Base-by-base conservation (phyloP, 2,329 filamentous ascomycete species). In the Macroventuria anomochaeta region DNA sequence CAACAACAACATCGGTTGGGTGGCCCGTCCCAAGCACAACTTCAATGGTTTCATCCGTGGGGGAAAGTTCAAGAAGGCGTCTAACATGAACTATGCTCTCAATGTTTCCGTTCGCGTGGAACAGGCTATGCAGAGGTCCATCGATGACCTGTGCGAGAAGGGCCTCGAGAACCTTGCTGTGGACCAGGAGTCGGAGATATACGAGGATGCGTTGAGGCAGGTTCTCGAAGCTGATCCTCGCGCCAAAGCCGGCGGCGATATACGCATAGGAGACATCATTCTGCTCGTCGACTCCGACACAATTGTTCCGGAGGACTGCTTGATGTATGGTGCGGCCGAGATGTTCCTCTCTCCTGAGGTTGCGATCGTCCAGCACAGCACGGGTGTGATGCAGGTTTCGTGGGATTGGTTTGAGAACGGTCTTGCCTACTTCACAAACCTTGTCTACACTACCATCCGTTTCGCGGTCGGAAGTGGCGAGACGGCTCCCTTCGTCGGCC, bases 181-280 rank as follows among this genome's bases (percentile, higher is more conserved):
- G 21, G 31, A 42, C 28, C 53, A 61, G 23, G 63, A 65, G 39
- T 47, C 46, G 3, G 32, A 38, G 11, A 47, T 59, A 21, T 67
- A 65, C 40, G 53, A 63, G 10, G 34, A 41, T 10, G 57, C 56
- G 13, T 46, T 92, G 34, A 83, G 85, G 62, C 83, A 89, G 59
- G 84, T 88, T n/a, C 80, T 91, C 23, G 83, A 87, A 47, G 84
- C 75, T 43, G 71, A 90, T 54, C 86, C 86, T 21, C 83, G 87
- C 25, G 88, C 88, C 15, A 90, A 87, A 87, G 90, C 90, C 23
- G 89, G 90, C 69, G 90, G 90, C 54, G 91, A 93, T 73, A 87
- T 95, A 62, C 88, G 90, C 46, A 80, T 93, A 29, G 90, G 90
- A 53, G 90, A 93, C 75, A 91, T 90, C 71, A 89, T 91, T 56